A percentile compares a stretch with the other conserved stretches of the same genome.
phyloP scores from a whole-genome alignment of 768 basidiomycete genomes.

The Leccinellum albellum region DNA sequence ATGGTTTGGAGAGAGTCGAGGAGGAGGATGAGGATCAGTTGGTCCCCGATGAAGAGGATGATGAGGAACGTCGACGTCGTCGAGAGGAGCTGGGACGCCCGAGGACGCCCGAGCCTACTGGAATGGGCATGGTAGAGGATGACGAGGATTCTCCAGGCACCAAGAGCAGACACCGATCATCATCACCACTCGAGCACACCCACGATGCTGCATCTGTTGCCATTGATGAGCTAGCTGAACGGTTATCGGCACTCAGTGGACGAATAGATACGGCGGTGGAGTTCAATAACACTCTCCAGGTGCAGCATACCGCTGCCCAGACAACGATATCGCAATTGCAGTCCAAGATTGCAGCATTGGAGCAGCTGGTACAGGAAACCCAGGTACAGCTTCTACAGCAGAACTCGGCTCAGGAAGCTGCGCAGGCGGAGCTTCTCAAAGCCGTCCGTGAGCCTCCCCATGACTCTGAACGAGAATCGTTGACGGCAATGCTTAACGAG shows the following conservation, averaged over 20 bases:
- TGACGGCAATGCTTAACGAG: constrained; percentile 54
- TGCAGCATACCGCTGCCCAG: constrained; percentile 75
- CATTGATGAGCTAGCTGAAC: constrained; percentile 56
- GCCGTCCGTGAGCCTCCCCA: constrained; percentile 33
- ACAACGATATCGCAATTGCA: constrained; percentile 67
- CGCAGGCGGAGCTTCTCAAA: constrained; percentile 31
- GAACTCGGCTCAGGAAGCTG: constrained; percentile 33
- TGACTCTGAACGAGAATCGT: constrained; percentile 43
- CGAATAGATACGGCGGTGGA: constrained; percentile 77
- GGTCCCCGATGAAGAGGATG: constrained; percentile 36
- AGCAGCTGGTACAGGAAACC: constrained; percentile 56
- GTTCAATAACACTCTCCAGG: constrained; percentile 68
- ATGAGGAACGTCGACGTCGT: constrained; percentile 44
- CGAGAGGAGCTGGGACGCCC: constrained; percentile 65
- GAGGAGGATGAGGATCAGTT: constrained; percentile 70
- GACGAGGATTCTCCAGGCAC: constrained; percentile 36
- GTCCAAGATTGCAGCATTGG: constrained; percentile 63
- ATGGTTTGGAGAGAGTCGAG: constrained; percentile 66
- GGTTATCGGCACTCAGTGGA: constrained; percentile 57
- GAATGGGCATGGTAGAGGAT: constrained; percentile 48
- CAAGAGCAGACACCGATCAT: constrained; percentile 16
- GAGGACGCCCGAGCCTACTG: constrained; percentile 75
- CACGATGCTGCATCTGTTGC: constrained; percentile 32
- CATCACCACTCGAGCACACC: constrained; percentile 14
- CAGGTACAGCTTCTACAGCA: constrained; percentile 40